A percentile compares a stretch with the other conserved stretches of the same genome.
Conservation (phyloP, 148 eudicot genomes). For the Limonium bicolor region DNA sequence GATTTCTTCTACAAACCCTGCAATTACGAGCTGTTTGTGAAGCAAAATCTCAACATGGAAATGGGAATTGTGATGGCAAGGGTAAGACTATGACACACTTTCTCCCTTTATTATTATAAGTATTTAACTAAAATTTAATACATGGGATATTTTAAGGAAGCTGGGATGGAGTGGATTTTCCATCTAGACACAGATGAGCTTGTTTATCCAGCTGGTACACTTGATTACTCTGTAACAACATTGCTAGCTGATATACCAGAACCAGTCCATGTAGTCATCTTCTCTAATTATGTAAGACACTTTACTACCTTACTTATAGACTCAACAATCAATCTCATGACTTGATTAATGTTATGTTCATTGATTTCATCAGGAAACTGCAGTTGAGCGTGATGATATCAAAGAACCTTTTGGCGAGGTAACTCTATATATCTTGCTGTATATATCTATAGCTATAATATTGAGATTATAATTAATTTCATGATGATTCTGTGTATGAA, state of each 20-base stretch:
- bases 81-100: slow-evolving; percentile 23
- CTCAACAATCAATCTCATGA: not conserved
- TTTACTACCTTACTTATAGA: not conserved
- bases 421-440: not conserved
- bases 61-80: slow-evolving; percentile 72
- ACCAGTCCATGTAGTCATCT: slow-evolving; percentile 44
- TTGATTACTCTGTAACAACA: slow-evolving; percentile 41
- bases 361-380: slow-evolving; percentile 40
- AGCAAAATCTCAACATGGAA: slow-evolving; percentile 84
- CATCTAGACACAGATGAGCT: slow-evolving; percentile 90
- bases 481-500: not conserved
- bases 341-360: too few relatives aligned
- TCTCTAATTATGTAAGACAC: slow-evolving; percentile 58
- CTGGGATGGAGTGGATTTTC: slow-evolving; percentile 77
- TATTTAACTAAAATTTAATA: too few relatives aligned
- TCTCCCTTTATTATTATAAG: too few relatives aligned
- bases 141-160: slow-evolving; percentile 46
- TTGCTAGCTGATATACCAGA: slow-evolving; percentile 35
- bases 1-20: slow-evolving; percentile 74
- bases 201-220: slow-evolving; percentile 62
- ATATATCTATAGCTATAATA: not conserved
- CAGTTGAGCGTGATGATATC: slow-evolving; percentile 56
- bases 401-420: slow-evolving; percentile 68
- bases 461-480: not conserved
- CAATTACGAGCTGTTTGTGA: slow-evolving; percentile 70